phyloP scores from a whole-genome alignment of 805 yeast species.

The Trichomonascus vanleenenianus region DNA sequence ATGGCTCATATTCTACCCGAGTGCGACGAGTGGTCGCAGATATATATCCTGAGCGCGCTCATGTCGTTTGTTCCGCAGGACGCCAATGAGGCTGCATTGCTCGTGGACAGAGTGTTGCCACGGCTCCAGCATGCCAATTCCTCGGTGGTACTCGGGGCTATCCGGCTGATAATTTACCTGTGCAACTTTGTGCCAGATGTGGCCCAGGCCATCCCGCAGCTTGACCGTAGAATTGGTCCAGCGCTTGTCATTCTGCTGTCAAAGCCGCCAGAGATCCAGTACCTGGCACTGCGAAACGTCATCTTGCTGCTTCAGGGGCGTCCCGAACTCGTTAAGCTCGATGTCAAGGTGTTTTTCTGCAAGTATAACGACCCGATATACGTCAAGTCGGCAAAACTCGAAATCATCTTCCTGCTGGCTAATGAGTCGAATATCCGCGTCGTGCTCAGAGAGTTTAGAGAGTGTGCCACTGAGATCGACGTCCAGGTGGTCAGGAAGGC shows the following conservation, averaged over 20 bases:
- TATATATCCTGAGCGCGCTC: conserved; percentile 55
- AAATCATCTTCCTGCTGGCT: conserved; percentile 75
- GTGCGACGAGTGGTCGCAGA: conserved; percentile 64
- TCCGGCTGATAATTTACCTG: conserved; percentile 63
- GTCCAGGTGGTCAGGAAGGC: conserved; percentile 82
- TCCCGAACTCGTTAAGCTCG: conserved; percentile 51
- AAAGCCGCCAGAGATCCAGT: conserved; percentile 78
- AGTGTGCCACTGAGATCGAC: conserved; percentile 83
- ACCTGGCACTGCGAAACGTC: conserved; percentile 71
- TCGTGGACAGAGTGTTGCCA: conserved; percentile 62
- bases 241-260: conserved; percentile 61
- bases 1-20: conserved; percentile 34
- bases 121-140: conserved; percentile 74
- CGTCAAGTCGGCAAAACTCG: conserved; percentile 83
- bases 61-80: conserved; percentile 64
- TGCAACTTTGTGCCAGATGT: conserved; percentile 60
- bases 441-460: conserved; percentile 70
- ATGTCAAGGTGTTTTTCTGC: conserved; percentile 76
- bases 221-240: conserved; percentile 54
- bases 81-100: conserved; percentile 52
- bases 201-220: conserved; percentile 45
- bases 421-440: conserved; percentile 48
- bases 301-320: conserved; percentile 63
- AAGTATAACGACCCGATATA: conserved; percentile 80
- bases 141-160: conserved; percentile 69